A percentile compares a stretch with the other conserved stretches of the same genome.
These are phyloP conservation scores for Psilocybe cyanescens DNA, from an alignment of 768 basidiomycete genomes.

Conservation along the genomic window DNA sequence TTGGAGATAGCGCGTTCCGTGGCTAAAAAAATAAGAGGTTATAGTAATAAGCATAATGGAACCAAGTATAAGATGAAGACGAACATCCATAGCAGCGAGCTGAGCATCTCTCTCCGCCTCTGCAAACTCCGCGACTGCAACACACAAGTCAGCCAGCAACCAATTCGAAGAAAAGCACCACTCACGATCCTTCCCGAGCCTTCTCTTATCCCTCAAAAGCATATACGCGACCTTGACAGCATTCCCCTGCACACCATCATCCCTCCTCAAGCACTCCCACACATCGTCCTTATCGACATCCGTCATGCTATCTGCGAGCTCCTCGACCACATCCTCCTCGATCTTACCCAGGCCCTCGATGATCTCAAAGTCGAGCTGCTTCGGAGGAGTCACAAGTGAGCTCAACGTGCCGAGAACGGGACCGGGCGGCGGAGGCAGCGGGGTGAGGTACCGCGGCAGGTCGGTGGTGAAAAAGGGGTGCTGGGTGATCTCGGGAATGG, in stretches of 20 bases:
- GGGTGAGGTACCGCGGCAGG: constrained; percentile 84
- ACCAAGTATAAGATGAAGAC: constrained; percentile 29
- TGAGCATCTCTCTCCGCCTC: constrained; percentile 87
- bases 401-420: constrained; percentile 78
- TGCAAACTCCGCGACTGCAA: constrained; percentile 71
- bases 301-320: constrained; percentile 71
- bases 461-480: constrained; percentile 91
- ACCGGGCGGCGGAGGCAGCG: constrained; percentile 77
- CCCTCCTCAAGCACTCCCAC: constrained; percentile 81
- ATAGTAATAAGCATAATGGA: constrained; percentile 9
- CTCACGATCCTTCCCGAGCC: constrained; percentile 85
- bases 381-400: constrained; percentile 70
- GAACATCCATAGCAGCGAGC: constrained; percentile 78
- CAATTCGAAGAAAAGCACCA: constrained; percentile 13
- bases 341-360: constrained; percentile 93
- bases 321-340: constrained; percentile 89
- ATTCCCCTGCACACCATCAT: constrained; percentile 88
- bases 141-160: constrained; percentile 1
- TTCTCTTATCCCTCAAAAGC: constrained; percentile 86
- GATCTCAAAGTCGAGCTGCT: constrained; percentile 76
- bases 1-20: constrained; percentile 69
- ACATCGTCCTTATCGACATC: constrained; percentile 84
- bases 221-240: constrained; percentile 97
- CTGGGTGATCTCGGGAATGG: constrained; percentile 86
- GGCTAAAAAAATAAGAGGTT: constrained; percentile 45